A percentile compares a stretch with the other conserved stretches of the same genome.
These are phyloP conservation scores for Diaporthe capsici DNA, from an alignment of 2,329 filamentous ascomycete species.

Conservation along the genomic window DNA sequence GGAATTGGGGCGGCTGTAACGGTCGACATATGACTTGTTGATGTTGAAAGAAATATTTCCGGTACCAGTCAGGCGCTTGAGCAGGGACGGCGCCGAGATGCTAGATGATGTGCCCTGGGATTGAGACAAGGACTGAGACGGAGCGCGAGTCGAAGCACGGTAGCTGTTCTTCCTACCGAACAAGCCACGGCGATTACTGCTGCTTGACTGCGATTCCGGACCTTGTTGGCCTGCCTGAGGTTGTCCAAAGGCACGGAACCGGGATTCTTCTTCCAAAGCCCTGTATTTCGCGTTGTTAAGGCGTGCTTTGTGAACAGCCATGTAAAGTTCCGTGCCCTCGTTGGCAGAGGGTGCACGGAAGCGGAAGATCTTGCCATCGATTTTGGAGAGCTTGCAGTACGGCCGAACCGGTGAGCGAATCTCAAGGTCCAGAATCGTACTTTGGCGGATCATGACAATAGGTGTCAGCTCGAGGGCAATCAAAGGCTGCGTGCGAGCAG, in stretches of 20 bases:
- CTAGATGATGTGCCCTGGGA: conserved; percentile 79
- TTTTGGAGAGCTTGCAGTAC: conserved; percentile 76
- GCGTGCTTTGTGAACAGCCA: conserved; percentile 87
- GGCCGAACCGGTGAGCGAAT: conserved; percentile 87
- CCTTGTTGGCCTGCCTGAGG: conserved; percentile 63
- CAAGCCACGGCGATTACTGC: conserved; percentile 67
- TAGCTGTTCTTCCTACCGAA: conserved; percentile 77
- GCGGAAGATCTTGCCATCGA: conserved; percentile 83
- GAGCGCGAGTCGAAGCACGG: conserved; percentile 72
- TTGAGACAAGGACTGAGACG: conserved; percentile 73
- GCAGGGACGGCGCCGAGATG: conserved; percentile 80
- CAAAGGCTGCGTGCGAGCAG: conserved; percentile 59
- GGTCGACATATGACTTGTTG: conserved; percentile 80
- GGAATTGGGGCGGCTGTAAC: conserved; percentile 64
- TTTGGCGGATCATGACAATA: conserved; percentile 88
- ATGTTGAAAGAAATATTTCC: conserved; percentile 85
- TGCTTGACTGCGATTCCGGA: conserved; percentile 58
- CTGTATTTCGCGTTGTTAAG: conserved; percentile 94
- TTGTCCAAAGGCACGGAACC: conserved; percentile 79
- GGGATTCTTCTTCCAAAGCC: conserved; percentile 75
- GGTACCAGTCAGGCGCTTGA: conserved; percentile 81
- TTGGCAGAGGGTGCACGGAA: conserved; percentile 84
- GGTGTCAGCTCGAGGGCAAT: conserved; percentile 90
- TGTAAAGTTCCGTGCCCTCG: conserved; percentile 87
- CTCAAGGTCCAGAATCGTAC: conserved; percentile 93